phyloP scores from a whole-genome alignment of 495 filamentous ascomycete species.

The Aspergillus asperescens region DNA sequence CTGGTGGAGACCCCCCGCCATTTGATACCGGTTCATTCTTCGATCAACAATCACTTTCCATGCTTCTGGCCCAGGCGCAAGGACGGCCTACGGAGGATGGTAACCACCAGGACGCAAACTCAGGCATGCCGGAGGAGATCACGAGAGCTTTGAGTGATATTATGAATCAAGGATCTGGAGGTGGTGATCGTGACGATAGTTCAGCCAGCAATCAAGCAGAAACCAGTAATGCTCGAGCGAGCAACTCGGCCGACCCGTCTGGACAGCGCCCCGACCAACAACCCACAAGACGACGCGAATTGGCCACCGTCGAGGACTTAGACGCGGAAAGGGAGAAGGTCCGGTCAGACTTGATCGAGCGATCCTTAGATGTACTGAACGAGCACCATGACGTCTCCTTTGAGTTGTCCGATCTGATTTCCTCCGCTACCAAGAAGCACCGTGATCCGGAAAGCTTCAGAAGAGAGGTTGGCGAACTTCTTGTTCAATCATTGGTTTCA shows the following conservation, averaged over 20 bases:
- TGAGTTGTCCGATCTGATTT: slow-evolving; percentile 82
- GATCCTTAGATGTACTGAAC: slow-evolving; percentile 82
- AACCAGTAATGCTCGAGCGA: slow-evolving; percentile 13
- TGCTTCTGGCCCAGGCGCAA: slow-evolving; percentile 36
- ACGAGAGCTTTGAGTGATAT: slow-evolving; percentile 35
- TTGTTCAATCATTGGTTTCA: slow-evolving; percentile 85
- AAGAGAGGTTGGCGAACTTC: slow-evolving; percentile 71
- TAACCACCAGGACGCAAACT: slow-evolving; percentile 17
- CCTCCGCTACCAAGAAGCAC: slow-evolving; percentile 65
- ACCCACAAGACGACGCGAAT: slow-evolving; percentile 28
- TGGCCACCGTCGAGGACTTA: slow-evolving; percentile 72
- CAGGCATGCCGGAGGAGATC: slow-evolving; percentile 26
- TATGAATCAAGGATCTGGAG: slow-evolving; percentile 29
- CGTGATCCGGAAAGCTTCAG: slow-evolving; percentile 57
- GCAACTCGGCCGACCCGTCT: slow-evolving; percentile 20
- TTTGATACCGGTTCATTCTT: slow-evolving; percentile 24
- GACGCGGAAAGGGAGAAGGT: slow-evolving; percentile 70
- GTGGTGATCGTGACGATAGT: slow-evolving; percentile 26
- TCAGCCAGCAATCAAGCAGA: slow-evolving; percentile 16
- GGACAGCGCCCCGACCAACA: slow-evolving; percentile 16
- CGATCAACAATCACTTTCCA: slow-evolving; percentile 33
- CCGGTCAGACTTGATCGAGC: slow-evolving; percentile 75
- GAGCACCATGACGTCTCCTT: slow-evolving; percentile 85
- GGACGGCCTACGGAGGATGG: slow-evolving; percentile 23
- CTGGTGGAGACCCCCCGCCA: slow-evolving; percentile 27